phyloP scores from a whole-genome alignment of 352 stramenopile species.

The Phytophthora capsici region DNA sequence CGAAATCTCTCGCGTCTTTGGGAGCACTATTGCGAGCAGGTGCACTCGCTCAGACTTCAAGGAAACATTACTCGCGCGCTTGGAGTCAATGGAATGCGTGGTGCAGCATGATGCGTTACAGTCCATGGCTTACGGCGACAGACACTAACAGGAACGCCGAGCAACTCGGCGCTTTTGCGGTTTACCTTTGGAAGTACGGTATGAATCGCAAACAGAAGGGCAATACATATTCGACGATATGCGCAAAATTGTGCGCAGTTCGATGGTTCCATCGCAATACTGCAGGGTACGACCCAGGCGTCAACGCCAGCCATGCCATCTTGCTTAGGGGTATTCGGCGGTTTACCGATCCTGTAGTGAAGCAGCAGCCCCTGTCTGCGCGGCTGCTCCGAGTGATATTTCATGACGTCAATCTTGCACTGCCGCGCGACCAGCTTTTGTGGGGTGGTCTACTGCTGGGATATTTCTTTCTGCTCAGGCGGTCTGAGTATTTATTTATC shows the following conservation, averaged over 20 bases:
- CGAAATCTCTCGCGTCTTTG: constrained; percentile 9
- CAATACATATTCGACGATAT: constrained; percentile 16
- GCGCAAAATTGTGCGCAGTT: constrained; percentile 3
- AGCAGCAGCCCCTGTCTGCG: constrained; percentile 13
- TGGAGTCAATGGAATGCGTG: background rate
- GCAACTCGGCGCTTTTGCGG: constrained; percentile 16
- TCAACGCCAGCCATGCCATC: constrained; percentile 19
- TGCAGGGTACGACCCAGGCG: constrained; percentile 22
- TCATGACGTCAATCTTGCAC: background rate
- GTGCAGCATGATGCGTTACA: background rate
- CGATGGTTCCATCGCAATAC: constrained; percentile 10
- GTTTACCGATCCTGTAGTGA: constrained; percentile 23
- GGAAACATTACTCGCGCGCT: background rate
- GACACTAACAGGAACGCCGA: background rate
- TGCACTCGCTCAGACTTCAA: background rate
- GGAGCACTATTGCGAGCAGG: constrained; percentile 4
- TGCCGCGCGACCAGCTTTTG: background rate
- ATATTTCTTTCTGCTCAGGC: constrained; percentile 16
- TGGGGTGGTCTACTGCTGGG: constrained; percentile 19
- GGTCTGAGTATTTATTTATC: constrained; percentile 21
- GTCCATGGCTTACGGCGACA: background rate
- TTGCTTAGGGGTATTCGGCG: constrained; percentile 14
- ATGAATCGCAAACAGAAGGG: constrained; percentile 11
- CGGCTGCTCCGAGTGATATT: background rate
- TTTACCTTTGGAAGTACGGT: constrained; percentile 17